These are phyloP conservation scores for Diaporthe sp. DNA, from an alignment of 2,329 filamentous ascomycete species.

Conservation along the genomic window DNA sequence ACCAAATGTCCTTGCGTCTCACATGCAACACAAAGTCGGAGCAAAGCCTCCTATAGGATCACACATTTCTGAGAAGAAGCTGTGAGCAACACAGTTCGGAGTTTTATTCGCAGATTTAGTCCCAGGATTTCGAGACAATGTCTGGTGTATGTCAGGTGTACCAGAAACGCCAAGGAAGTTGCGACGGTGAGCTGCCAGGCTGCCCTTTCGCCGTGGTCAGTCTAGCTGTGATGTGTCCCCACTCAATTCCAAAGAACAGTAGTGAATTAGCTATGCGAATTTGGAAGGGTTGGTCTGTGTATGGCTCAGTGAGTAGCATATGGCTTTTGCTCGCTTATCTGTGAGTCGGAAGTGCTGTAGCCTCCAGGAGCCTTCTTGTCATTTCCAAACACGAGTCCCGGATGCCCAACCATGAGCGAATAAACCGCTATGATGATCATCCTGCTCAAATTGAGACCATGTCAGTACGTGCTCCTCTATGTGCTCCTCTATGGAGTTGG, in stretches of 20 bases:
- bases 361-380: neutral
- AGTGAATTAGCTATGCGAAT: neutral
- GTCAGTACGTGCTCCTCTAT: neutral
- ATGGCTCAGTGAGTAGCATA: neutral
- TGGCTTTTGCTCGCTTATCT: neutral
- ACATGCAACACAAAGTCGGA: neutral
- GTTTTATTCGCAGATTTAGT: neutral
- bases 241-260: neutral
- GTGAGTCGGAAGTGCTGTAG: neutral
- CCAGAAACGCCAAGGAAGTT: neutral
- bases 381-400: conserved; percentile 25
- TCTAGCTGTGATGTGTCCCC: neutral
- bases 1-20: too few relatives aligned
- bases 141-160: neutral
- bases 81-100: neutral
- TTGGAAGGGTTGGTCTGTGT: neutral
- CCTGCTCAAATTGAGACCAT: neutral
- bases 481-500: too few relatives aligned
- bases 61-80: neutral
- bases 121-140: neutral
- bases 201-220: neutral
- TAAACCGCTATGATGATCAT: conserved; percentile 39
- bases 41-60: neutral
- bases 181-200: neutral
- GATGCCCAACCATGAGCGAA: conserved; percentile 43